Base-by-base conservation (phyloP, 257 asterid species). In the Nicotiana tomentosiformis region DNA sequence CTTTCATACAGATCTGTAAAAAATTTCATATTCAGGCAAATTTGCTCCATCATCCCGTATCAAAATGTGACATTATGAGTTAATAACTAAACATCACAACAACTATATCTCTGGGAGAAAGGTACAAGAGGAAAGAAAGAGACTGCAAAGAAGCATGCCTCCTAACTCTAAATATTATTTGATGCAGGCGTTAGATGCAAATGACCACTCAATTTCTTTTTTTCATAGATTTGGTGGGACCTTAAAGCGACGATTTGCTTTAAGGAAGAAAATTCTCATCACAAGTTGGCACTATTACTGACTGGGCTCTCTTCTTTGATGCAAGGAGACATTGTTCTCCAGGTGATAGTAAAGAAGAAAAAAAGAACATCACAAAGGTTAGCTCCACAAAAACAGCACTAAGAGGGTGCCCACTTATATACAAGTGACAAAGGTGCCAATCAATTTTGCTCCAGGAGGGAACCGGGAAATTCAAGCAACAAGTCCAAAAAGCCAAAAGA, bases 1-100 rank as follows among this genome's bases (percentile, higher is more conserved):
- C 89, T 33, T 64, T 81, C 97, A 94, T 90, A 85, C 98, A 94
- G 65, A 90, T 97, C 99, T 96, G 87, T 67, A 80, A 83, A 86
- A 84, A 77, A 35, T 82, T 5, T 46, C 60, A 46, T 12, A 20
- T 46, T 46, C 58, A 72, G 60, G 60, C 4, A 72, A 49, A 49
- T 2, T 5, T 26, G 39, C 51, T 74, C 43, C 62, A 74, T 33
- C 80, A 23, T 49, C 80, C 35, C 43, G 0, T 23, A 74, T 49
- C 10, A 33, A 56, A 53, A 23, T 33, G 20, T 66, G 49, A 17
- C 69, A 81, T 56, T 51, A 20, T 15, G 56, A 77, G 29, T n/a
- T 10, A 37, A 78, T 57, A 29, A 37, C 33, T 30, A 57, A 79
- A 79, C 20, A 80, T 62, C 39, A 80, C 58, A 62, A 62, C 37